Evolutionary conservation across 2,329 filamentous ascomycete species (phyloP).

Genomic region (Blastomyces gilchristii): DNA sequence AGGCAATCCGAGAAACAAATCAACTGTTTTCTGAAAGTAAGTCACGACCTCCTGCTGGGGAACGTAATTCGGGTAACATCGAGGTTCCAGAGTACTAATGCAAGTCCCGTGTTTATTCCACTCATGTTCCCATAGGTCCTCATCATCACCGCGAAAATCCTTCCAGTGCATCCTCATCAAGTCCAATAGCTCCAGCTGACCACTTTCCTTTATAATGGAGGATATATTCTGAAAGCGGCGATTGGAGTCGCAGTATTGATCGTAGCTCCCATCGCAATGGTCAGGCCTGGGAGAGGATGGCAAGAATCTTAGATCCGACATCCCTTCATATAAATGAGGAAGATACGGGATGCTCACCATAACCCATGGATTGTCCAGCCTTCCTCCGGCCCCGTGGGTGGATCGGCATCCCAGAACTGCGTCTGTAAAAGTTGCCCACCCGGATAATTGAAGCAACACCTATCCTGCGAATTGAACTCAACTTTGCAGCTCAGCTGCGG

Average conservation of each 20-base stretch:
- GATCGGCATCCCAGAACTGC: slow-evolving; percentile 52
- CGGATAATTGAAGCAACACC: slow-evolving; percentile 51
- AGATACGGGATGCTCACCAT: slow-evolving; percentile 31
- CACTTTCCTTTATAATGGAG: slow-evolving; percentile 43
- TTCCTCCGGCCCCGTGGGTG: slow-evolving; percentile 44
- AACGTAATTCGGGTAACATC: slow-evolving; percentile 51
- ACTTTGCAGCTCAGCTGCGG: slow-evolving; percentile 53
- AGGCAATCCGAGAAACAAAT: slow-evolving; percentile 47
- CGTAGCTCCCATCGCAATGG: slow-evolving; percentile 49
- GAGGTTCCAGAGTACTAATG: slow-evolving; percentile 55
- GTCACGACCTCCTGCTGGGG: slow-evolving; percentile 49
- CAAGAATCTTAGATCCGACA: neutral
- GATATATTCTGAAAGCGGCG: slow-evolving; percentile 50
- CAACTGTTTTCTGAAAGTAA: slow-evolving; percentile 47
- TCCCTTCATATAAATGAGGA: slow-evolving; percentile 1
- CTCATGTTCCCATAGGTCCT: slow-evolving; percentile 58
- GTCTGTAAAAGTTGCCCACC: slow-evolving; percentile 49
- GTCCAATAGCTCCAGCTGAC: slow-evolving; percentile 40
- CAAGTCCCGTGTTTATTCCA: slow-evolving; percentile 65
- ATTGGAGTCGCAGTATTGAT: slow-evolving; percentile 45
- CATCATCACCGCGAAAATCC: slow-evolving; percentile 44
- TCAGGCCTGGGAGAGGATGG: slow-evolving; percentile 32
- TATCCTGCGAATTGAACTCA: slow-evolving; percentile 30
- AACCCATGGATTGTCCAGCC: slow-evolving; percentile 51
- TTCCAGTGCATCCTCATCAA: slow-evolving; percentile 55